phyloP scores from a whole-genome alignment of 2,329 filamentous ascomycete genomes.

The Cryoendolithus antarcticus region DNA sequence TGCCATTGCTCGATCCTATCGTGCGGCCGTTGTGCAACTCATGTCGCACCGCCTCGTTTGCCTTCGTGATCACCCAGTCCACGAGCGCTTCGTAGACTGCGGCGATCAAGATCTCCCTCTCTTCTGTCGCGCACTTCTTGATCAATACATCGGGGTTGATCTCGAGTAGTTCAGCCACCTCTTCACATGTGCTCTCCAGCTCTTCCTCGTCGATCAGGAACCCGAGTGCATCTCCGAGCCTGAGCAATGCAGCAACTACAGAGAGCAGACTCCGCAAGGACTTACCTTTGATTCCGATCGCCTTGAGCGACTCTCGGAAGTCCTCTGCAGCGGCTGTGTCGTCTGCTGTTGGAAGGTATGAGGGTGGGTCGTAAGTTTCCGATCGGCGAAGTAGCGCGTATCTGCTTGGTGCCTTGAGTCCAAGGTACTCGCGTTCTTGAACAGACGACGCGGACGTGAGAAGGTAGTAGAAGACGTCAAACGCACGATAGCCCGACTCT shows the following conservation, averaged over 20 bases:
- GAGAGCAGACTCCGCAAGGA: conserved; percentile 74
- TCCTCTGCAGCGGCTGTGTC: conserved; percentile 89
- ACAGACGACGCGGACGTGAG: conserved; percentile 75
- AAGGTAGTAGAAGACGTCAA: conserved; percentile 96
- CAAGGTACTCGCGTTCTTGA: conserved; percentile 73
- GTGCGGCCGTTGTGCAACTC: conserved; percentile 59
- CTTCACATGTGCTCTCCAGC: conserved; percentile 76
- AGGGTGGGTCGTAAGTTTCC: conserved; percentile 71
- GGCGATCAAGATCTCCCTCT: conserved; percentile 68
- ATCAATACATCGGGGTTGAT: conserved; percentile 74
- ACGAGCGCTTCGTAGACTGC: conserved; percentile 89
- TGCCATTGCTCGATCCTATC: conserved; percentile 56
- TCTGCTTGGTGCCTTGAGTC: conserved; percentile 60
- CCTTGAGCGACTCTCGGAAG: conserved; percentile 73
- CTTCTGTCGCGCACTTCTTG: conserved; percentile 68
- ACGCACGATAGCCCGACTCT: conserved; percentile 74
- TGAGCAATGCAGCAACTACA: conserved; percentile 71
- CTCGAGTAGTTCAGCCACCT: conserved; percentile 75
- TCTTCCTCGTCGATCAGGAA: conserved; percentile 74
- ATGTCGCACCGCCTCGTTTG: conserved; percentile 68
- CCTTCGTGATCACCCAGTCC: conserved; percentile 84
- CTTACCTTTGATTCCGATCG: conserved; percentile 85
- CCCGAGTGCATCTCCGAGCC: conserved; percentile 81
- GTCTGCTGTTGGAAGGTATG: conserved; percentile 83
- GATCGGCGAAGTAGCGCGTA: conserved; percentile 74